Conservation (phyloP, 805 yeast species). For the Cyberlindnera lachancei region DNA sequence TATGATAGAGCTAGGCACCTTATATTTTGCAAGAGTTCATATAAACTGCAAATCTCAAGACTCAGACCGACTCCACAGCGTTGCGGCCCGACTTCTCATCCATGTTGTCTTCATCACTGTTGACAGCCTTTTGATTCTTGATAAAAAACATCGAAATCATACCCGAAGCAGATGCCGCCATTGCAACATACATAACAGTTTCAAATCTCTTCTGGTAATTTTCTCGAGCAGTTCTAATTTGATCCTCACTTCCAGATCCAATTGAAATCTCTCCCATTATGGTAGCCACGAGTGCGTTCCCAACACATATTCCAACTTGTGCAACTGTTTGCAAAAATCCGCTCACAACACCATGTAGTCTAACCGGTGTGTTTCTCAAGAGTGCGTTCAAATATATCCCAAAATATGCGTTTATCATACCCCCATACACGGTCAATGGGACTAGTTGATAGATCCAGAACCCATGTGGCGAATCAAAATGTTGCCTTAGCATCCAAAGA, state of each 20-base stretch:
- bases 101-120: too few relatives aligned
- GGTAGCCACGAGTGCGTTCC: conserved; percentile 22
- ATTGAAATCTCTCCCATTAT: conserved; percentile 21
- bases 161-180: conserved; percentile 5
- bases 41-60: too few relatives aligned
- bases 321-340: conserved; percentile 30
- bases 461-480: conserved; percentile 4
- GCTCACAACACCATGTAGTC: conserved; percentile 32
- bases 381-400: conserved; percentile 27
- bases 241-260: neutral
- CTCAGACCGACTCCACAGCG: too few relatives aligned
- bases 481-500: conserved; percentile 14
- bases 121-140: conserved; percentile 7
- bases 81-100: too few relatives aligned
- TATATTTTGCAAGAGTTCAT: too few relatives aligned
- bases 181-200: conserved; percentile 5
- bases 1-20: too few relatives aligned
- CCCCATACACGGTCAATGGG: conserved; percentile 20
- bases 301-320: conserved; percentile 28
- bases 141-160: conserved; percentile 3
- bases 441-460: conserved; percentile 27
- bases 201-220: conserved; percentile 4
- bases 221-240: too few relatives aligned
- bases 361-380: conserved; percentile 27
- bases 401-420: conserved; percentile 26